phyloP scores from a whole-genome alignment of 257 asterid genomes.

The Fraxinus excelsior region DNA sequence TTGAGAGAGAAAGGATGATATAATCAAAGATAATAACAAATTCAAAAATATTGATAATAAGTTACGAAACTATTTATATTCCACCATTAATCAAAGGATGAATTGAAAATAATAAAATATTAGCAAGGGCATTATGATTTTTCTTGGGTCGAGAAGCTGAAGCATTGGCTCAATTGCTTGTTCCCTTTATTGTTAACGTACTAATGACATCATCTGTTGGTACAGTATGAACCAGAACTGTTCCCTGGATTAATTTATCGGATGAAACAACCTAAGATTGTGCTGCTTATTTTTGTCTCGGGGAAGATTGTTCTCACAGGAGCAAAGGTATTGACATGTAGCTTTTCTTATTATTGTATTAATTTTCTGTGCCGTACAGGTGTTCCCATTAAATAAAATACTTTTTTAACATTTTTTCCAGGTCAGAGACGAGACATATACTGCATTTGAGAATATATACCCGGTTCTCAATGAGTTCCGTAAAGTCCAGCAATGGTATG shows the following conservation, averaged over 20 bases:
- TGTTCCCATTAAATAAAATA: not conserved
- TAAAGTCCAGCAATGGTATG: constrained; percentile 94
- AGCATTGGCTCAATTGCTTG: not conserved
- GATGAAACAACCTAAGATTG: constrained; percentile 29
- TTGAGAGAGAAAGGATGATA: not conserved
- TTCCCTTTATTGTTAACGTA: not conserved
- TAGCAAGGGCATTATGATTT: not conserved
- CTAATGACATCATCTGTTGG: constrained; percentile 30
- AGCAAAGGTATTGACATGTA: constrained; percentile 25
- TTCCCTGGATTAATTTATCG: constrained; percentile 26
- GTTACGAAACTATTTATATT: too few species aligned
- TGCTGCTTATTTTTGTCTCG: constrained; percentile 22
- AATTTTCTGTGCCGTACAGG: not conserved
- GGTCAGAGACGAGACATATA: constrained; percentile 90
- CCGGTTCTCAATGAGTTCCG: constrained; percentile 88
- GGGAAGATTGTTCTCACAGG: constrained; percentile 34
- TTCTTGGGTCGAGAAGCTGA: not conserved
- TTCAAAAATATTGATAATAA: not conserved
- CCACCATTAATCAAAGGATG: not conserved
- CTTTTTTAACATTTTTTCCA: too few species aligned
- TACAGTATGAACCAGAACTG: constrained; percentile 30
- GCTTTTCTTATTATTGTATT: not conserved
- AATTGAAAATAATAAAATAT: not conserved
- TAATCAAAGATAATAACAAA: not conserved
- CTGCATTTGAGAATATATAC: constrained; percentile 90